These are phyloP conservation scores for Claviceps maximensis DNA, from an alignment of 2,329 filamentous ascomycete genomes.

Conservation along the genomic window DNA sequence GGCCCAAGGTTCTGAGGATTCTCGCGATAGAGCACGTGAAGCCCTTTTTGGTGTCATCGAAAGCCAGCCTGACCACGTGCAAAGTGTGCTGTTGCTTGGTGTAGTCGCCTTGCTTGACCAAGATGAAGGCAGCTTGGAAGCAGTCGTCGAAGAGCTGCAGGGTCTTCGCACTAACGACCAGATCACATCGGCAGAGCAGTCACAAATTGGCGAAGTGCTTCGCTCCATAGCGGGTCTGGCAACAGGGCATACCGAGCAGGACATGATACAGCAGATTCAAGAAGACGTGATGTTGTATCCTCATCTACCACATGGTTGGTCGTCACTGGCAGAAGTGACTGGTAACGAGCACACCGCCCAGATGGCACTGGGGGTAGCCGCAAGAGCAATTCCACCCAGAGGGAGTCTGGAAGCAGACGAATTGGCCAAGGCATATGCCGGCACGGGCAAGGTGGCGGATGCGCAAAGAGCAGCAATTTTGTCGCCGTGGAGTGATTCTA, in stretches of 20 bases:
- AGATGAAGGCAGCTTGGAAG: constrained; percentile 66
- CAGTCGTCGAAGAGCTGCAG: constrained; percentile 66
- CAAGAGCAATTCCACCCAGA: constrained; percentile 58
- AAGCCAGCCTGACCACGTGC: constrained; percentile 59
- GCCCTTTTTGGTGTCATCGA: constrained; percentile 73
- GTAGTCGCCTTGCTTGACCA: constrained; percentile 71
- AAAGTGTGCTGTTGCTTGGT: constrained; percentile 67
- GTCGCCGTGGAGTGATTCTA: constrained; percentile 61
- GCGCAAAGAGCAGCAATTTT: constrained; percentile 65
- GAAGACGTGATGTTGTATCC: constrained; percentile 72
- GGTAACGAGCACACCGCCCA: constrained; percentile 46
- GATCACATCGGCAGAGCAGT: constrained; percentile 49
- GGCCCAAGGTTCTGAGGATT: constrained; percentile 67
- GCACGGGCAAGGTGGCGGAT: constrained; percentile 57
- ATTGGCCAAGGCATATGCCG: constrained; percentile 59
- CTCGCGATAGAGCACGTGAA: constrained; percentile 62
- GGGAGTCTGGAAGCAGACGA: constrained; percentile 56
- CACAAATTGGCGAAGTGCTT: constrained; percentile 60
- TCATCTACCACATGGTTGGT: constrained; percentile 68
- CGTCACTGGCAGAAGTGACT: constrained; percentile 50
- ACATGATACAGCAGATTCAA: constrained; percentile 52
- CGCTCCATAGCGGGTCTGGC: constrained; percentile 55
- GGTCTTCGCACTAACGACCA: constrained; percentile 54
- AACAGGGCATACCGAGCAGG: constrained; percentile 32
- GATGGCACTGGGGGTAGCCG: constrained; percentile 72